phyloP scores from a whole-genome alignment of 352 stramenopile genomes.

The Phytopythium vexans region DNA sequence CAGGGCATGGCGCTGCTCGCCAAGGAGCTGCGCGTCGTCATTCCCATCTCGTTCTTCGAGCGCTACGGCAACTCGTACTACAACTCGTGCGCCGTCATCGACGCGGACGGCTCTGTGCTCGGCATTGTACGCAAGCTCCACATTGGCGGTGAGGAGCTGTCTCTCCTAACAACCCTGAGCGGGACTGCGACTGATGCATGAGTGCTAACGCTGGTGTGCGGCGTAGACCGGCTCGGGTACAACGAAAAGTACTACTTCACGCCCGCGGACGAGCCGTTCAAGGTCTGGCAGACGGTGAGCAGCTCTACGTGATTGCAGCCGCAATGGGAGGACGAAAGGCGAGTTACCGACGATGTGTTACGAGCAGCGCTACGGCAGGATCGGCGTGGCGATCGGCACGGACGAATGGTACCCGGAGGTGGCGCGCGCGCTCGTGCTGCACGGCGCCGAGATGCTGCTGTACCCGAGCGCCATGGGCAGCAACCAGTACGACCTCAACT shows the following conservation, averaged over 20 bases:
- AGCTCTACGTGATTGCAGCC: not conserved
- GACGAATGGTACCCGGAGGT: constrained; percentile 94
- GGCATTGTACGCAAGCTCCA: constrained; percentile 89
- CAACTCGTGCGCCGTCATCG: constrained; percentile 91
- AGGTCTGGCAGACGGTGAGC: constrained; percentile 86
- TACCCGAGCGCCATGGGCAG: constrained; percentile 81
- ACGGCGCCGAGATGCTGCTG: constrained; percentile 86
- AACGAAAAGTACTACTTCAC: constrained; percentile 94
- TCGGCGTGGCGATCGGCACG: constrained; percentile 89
- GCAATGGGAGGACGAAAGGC: not conserved
- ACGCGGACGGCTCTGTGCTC: constrained; percentile 84
- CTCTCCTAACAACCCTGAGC: not conserved
- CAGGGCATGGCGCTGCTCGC: constrained; percentile 86
- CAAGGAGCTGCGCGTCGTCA: constrained; percentile 88
- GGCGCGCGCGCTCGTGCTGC: constrained; percentile 80
- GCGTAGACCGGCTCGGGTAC: constrained; percentile 84
- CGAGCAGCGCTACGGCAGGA: constrained; percentile 72
- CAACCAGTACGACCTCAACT: constrained; percentile 86
- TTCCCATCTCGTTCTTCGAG: constrained; percentile 93
- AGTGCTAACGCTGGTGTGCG: not conserved
- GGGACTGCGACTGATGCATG: not conserved
- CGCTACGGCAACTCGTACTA: constrained; percentile 90
- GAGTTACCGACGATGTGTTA: constrained; percentile 1
- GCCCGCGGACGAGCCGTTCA: constrained; percentile 86
- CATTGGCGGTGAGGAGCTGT: constrained; percentile 67